phyloP scores from a whole-genome alignment of 768 basidiomycete species.

The Lentinula raphanica region DNA sequence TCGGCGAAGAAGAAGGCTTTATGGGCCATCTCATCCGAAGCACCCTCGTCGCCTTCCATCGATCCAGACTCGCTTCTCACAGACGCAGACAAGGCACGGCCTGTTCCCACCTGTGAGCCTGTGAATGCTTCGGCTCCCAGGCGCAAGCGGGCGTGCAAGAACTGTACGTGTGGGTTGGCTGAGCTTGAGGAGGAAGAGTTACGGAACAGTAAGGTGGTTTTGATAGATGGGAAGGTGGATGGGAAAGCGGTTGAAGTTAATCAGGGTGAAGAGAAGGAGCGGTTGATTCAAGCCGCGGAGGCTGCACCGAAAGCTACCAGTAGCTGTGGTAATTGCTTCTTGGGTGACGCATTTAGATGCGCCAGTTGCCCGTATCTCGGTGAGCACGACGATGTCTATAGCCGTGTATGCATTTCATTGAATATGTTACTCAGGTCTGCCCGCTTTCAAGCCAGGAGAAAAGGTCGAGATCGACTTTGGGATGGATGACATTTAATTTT shows the following conservation, averaged over 20 bases:
- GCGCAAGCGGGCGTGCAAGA: slow-evolving; percentile 91
- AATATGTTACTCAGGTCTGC: slow-evolving; percentile 61
- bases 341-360: slow-evolving; percentile 97
- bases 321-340: slow-evolving; percentile 95
- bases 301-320: slow-evolving; percentile 85
- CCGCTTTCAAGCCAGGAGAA: slow-evolving; percentile 97
- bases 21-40: slow-evolving; percentile 61
- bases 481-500: slow-evolving; percentile 77
- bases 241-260: slow-evolving; percentile 55
- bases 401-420: slow-evolving; percentile 1
- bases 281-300: slow-evolving; percentile 59
- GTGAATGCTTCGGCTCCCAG: slow-evolving; percentile 44
- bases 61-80: slow-evolving; percentile 84
- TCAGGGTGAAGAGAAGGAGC: slow-evolving; percentile 53
- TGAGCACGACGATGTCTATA: slow-evolving; percentile 33
- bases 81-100: slow-evolving; percentile 73
- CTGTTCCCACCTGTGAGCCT: slow-evolving; percentile 74
- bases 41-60: slow-evolving; percentile 67
- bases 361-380: slow-evolving; percentile 94
- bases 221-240: slow-evolving; percentile 59
- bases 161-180: slow-evolving; percentile 92
- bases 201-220: slow-evolving; percentile 52
- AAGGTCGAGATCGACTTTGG: slow-evolving; percentile 89
- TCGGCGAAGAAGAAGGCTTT: slow-evolving; percentile 81
- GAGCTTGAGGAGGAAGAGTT: slow-evolving; percentile 88